phyloP scores from a whole-genome alignment of 148 eudicot genomes.

The Suaeda aralocaspica region DNA sequence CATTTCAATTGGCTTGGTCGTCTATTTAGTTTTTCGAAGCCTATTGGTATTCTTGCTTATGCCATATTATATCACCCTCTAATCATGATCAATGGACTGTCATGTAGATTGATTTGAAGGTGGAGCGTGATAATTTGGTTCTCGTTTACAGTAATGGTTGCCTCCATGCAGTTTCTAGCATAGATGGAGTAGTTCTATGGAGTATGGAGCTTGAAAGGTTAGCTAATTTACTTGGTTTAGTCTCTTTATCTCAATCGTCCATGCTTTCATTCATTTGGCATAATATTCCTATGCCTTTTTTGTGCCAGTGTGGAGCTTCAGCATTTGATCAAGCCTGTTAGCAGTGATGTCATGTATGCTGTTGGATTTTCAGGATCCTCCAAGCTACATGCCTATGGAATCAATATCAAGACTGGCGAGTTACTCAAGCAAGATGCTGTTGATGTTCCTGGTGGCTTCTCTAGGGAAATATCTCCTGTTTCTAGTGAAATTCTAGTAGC shows the following conservation, averaged over 20 bases:
- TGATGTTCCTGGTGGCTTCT: slow-evolving; percentile 56
- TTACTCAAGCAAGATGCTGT: slow-evolving; percentile 49
- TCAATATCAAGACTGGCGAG: slow-evolving; percentile 68
- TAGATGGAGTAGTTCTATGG: slow-evolving; percentile 89
- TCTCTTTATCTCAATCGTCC: neutral
- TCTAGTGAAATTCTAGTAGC: slow-evolving; percentile 60
- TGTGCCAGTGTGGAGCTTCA: slow-evolving; percentile 67
- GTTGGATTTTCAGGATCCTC: slow-evolving; percentile 57
- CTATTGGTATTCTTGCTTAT: neutral
- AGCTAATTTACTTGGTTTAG: slow-evolving; percentile 14
- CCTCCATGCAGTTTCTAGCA: slow-evolving; percentile 82
- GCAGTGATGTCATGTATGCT: slow-evolving; percentile 55
- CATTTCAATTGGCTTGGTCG: neutral
- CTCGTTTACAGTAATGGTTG: slow-evolving; percentile 68
- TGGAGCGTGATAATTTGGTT: slow-evolving; percentile 57
- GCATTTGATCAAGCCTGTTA: slow-evolving; percentile 60
- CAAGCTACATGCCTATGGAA: slow-evolving; percentile 47
- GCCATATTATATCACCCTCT: slow-evolving; percentile 1
- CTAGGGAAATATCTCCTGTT: slow-evolving; percentile 57
- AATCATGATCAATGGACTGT: slow-evolving; percentile 14
- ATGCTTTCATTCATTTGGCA: neutral
- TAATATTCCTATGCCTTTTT: slow-evolving; percentile 21
- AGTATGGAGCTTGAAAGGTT: slow-evolving; percentile 74
- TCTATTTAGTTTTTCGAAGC: neutral
- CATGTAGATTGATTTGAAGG: slow-evolving; percentile 65